Conservation (phyloP, 768 basidiomycete species). For the Lyophyllum decastes region DNA sequence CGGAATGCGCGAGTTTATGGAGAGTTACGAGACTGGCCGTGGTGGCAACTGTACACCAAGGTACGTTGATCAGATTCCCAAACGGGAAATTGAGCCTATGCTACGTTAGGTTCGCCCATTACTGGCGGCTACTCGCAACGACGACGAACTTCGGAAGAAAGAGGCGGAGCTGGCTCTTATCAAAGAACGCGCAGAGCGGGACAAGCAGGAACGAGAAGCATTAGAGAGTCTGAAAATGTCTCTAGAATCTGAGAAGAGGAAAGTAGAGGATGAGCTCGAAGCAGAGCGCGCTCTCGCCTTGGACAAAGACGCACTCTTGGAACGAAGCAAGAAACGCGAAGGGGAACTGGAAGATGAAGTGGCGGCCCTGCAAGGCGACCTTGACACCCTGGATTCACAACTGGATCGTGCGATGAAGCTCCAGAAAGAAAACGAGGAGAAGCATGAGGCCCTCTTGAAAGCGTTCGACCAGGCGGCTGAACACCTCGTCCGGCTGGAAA, state of each 20-base stretch:
- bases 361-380: constrained; percentile 73
- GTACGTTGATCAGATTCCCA: constrained; percentile 34
- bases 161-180: constrained; percentile 79
- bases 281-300: constrained; percentile 77
- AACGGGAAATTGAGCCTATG: constrained; percentile 4
- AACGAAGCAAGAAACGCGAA: constrained; percentile 85
- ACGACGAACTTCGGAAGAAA: constrained; percentile 89
- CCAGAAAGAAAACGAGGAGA: constrained; percentile 81
- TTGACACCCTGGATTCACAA: constrained; percentile 84
- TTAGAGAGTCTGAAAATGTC: constrained; percentile 81
- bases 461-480: constrained; percentile 86
- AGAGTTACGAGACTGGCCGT: constrained; percentile 92
- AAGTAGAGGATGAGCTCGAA: constrained; percentile 78
- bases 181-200: constrained; percentile 85
- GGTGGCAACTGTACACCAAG: constrained; percentile 99
- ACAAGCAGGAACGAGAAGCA: constrained; percentile 77
- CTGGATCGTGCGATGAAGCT: constrained; percentile 76
- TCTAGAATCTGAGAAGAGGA: constrained; percentile 81
- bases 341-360: constrained; percentile 86
- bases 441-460: constrained; percentile 65
- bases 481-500: constrained; percentile 81
- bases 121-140: constrained; percentile 87
- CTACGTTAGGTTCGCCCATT: constrained; percentile 79
- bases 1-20: constrained; percentile 91
- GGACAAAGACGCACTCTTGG: constrained; percentile 83